Base-by-base conservation (phyloP, 441 rosid species). In the Syzygium syzygioides region DNA sequence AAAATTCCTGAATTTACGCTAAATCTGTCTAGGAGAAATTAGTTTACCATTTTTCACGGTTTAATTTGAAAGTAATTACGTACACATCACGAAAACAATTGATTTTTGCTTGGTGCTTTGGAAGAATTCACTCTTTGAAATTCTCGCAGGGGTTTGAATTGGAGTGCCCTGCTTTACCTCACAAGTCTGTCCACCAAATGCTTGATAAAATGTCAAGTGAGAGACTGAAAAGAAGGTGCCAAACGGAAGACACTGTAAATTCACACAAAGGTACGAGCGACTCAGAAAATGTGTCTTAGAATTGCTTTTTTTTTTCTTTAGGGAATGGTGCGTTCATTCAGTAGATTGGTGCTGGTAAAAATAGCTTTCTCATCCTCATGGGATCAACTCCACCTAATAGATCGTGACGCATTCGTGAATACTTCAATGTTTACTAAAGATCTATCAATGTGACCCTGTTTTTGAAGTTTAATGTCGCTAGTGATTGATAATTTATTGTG, bases 391-490 rank as follows among this genome's bases (percentile, higher is more conserved):
- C 68, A 6, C 19, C 1, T 3, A 6, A n/a, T 62, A 3, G 19
- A 1, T 0, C 0, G 18, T n/a, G 4, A 62, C 5, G 3, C 37
- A 14, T 62, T 62, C 4, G 5, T 28, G 9, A 28, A 60, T 60
- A 1, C 17, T 6, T 4, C 19, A 28, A 28, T 13, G 9, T 28
- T 28, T 60, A 4, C 3, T 60, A 60, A 6, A 28, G 32, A 14
- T 60, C 4, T 15, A 28, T 1, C 0, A 0, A 9, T 60, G 9
- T 60, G 68, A 60, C 18, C 32, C 34, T 0, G 19, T 60, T 60
- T 60, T 60, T 28, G 14, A 14, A 60, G 68, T 14, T 60, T 60
- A 0, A 28, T 60, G 32, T 60, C 34, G 9, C 34, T 0, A 0
- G 68, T 60, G 68, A 60, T 62, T 60, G 68, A 60, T 14, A 7